Conservation (phyloP, 345 rosid genomes). For the Corymbia maculata region DNA sequence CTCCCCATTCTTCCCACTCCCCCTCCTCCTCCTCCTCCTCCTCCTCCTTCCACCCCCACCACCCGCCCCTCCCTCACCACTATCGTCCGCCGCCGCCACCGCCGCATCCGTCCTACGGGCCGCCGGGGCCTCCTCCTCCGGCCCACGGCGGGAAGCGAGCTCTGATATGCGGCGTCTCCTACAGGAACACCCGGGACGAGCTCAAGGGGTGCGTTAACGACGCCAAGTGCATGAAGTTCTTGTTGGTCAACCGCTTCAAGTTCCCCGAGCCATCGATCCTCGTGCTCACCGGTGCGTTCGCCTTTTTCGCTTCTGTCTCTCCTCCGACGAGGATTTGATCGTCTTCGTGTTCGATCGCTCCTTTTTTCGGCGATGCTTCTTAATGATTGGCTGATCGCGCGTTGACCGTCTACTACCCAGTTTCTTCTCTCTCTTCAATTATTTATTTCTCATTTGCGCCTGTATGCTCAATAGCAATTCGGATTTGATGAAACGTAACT, state of each 20-base stretch:
- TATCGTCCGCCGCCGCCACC: background rate
- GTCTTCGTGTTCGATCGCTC: background rate
- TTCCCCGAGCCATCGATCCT: slow-evolving; percentile 80
- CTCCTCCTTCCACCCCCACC: slow-evolving; percentile 15
- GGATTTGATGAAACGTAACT: background rate
- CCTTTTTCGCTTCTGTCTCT: background rate
- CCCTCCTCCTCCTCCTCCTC: background rate
- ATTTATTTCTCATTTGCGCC: background rate
- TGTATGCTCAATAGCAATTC: background rate
- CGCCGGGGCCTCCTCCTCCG: slow-evolving; percentile 37
- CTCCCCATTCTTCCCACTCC: background rate
- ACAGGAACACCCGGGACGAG: slow-evolving; percentile 39
- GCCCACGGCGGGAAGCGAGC: slow-evolving; percentile 69
- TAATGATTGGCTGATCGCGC: background rate
- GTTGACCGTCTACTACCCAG: background rate
- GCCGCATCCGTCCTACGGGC: slow-evolving; percentile 41
- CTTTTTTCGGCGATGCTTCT: background rate
- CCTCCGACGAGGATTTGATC: background rate
- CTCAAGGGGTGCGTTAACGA: slow-evolving; percentile 85
- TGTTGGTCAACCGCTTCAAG: slow-evolving; percentile 62
- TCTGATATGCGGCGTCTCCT: slow-evolving; percentile 64
- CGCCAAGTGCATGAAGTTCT: slow-evolving; percentile 77
- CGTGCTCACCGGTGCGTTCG: slow-evolving; percentile 44
- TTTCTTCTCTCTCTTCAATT: background rate
- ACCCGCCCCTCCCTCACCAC: background rate